These are phyloP conservation scores for Coniochaeta sp. DNA, from an alignment of 2,329 filamentous ascomycete species.

Conservation along the genomic window DNA sequence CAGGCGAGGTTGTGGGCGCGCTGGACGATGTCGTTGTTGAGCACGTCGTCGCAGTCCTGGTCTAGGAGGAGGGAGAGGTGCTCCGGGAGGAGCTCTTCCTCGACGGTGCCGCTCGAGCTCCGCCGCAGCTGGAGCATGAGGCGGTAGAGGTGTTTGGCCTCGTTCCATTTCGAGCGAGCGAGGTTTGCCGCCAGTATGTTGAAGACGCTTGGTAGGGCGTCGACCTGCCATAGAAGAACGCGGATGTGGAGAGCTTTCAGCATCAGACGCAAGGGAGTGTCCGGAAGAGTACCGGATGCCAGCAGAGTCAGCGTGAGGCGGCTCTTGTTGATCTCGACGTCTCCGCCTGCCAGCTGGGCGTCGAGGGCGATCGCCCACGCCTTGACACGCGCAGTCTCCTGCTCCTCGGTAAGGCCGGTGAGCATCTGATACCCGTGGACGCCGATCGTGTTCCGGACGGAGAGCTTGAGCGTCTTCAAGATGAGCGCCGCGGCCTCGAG, in stretches of 20 bases:
- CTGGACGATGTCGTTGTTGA: conserved; percentile 71
- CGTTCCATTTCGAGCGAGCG: conserved; percentile 72
- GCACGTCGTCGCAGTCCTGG: conserved; percentile 73
- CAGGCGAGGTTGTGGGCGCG: conserved; percentile 85
- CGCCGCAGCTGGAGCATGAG: conserved; percentile 34
- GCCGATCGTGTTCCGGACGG: conserved; percentile 70
- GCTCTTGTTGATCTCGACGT: conserved; percentile 82
- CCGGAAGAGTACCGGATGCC: conserved; percentile 78
- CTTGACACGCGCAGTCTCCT: conserved; percentile 80
- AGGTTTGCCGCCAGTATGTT: conserved; percentile 66
- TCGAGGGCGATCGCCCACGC: conserved; percentile 92
- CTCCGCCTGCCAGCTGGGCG: conserved; percentile 84
- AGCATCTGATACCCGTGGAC: conserved; percentile 69
- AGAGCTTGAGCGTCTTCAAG: conserved; percentile 76
- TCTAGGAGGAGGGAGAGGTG: conserved; percentile 71
- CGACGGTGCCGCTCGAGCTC: conserved; percentile 27
- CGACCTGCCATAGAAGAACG: conserved; percentile 75
- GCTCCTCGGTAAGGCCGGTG: conserved; percentile 73
- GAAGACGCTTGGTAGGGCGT: conserved; percentile 53
- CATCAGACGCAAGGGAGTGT: conserved; percentile 78
- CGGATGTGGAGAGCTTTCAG: conserved; percentile 86
- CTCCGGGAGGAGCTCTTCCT: conserved; percentile 60
- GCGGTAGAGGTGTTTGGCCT: conserved; percentile 60
- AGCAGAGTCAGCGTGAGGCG: conserved; percentile 79
- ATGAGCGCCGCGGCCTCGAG: conserved; percentile 76